Base-by-base conservation (phyloP, 371 early-diverging fungal species). In the Mortierella sp. region DNA sequence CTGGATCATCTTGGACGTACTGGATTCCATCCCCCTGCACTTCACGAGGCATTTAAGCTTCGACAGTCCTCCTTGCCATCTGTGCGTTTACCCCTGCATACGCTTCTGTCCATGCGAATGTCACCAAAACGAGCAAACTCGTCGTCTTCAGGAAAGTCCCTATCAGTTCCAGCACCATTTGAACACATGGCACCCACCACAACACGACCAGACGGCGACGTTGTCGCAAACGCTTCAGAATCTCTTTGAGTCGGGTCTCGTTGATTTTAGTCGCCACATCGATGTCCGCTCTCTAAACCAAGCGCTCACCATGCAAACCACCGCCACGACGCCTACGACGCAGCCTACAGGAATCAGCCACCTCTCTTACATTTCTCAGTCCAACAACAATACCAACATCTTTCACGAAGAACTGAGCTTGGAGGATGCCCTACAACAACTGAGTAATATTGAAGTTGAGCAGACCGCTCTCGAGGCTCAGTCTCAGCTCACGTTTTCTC, bases 1-100 rank as follows among this genome's bases (percentile, higher is more conserved):
- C 13, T 79, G 83, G 76, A 75, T 79, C 38, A 79, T 82, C 28
- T 72, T 82, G n/a, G 79, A 82, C 48, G 79, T 82, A 21, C 73
- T 82, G 26, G 60, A 31, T 13, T 28, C 44, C 26, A 68, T 79
- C 38, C 83, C 82, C 34, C 58, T 82, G 34, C 50, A 47, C 28
- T 55, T 65, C 28, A 70, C 79, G 8, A 79, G 68, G 13, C 79
- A 82, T 31, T 52, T 79, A 60, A 76, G 76, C 38, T 79, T 82
- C 31, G 79, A 63, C 19, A 68, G 70, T 44, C 76, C 83, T 19
- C 83, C 83, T 1, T 82, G 83, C n/a, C 79, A 76, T 57, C 58
- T 82, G n/a, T 79, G 83, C 55, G 73, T 73, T 5, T 73, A 79
- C 42, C 83, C 83, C 4, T 82, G 79, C 47, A 70, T 14, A 14